These are phyloP conservation scores for Quercus suber DNA, from an alignment of 306 rosid species.

Conservation along the genomic window DNA sequence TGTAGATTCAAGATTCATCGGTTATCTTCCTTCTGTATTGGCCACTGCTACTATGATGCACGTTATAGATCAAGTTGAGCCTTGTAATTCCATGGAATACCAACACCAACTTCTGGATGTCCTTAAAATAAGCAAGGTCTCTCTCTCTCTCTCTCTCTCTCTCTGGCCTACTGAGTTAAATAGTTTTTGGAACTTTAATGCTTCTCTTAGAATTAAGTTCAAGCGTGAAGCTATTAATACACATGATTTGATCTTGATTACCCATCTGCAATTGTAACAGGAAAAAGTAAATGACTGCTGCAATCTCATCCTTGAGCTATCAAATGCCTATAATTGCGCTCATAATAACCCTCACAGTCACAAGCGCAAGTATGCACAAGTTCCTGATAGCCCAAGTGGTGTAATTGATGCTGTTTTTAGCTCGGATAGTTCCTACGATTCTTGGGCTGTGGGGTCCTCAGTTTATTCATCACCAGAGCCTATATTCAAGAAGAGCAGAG, in stretches of 20 bases:
- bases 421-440: conserved; percentile 76
- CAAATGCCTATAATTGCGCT: conserved; percentile 21
- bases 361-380: conserved; percentile 58
- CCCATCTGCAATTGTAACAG: conserved; percentile 33
- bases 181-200: background rate
- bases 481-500: conserved; percentile 63
- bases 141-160: background rate
- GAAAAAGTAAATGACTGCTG: conserved; percentile 78
- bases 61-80: conserved; percentile 68
- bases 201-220: background rate
- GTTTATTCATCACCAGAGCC: conserved; percentile 45
- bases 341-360: conserved; percentile 11
- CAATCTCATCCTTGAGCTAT: conserved; percentile 37
- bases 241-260: conserved; percentile 16
- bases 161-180: no score
- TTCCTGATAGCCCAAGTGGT: conserved; percentile 76
- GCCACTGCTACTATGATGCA: conserved; percentile 87
- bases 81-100: conserved; percentile 50
- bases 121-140: conserved; percentile 71
- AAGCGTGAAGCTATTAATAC: conserved; percentile 7
- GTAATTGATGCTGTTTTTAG: conserved; percentile 65
- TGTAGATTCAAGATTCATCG: conserved; percentile 76
- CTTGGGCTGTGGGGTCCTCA: conserved; percentile 66
- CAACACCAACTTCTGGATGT: conserved; percentile 67
- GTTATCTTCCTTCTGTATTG: conserved; percentile 83